phyloP scores from a whole-genome alignment of 73 alveolate species.

The Tetrahymena borealis region DNA sequence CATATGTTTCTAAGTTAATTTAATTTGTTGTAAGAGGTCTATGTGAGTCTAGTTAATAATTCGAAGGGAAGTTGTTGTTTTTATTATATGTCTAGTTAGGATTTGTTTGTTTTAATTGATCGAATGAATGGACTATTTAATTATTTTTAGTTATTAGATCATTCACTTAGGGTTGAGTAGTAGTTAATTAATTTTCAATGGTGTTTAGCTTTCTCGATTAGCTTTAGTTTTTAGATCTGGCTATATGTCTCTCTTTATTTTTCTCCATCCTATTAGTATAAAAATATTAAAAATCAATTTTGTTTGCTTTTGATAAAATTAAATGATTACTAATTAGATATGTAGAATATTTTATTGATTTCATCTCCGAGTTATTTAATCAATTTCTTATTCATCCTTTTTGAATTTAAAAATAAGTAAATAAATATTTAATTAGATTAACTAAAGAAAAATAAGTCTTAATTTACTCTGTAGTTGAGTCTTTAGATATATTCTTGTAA shows the following conservation, averaged over 20 bases:
- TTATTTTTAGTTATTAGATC: no score
- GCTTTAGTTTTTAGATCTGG: background rate
- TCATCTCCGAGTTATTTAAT: background rate
- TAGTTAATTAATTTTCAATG: background rate
- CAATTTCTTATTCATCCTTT: background rate
- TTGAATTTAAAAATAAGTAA: no score
- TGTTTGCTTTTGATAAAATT: background rate
- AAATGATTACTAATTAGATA: background rate
- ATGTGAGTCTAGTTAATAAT: background rate
- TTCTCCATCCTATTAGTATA: background rate
- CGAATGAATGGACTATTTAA: no score
- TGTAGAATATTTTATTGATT: background rate
- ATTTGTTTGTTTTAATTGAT: no score
- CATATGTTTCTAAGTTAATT: no score
- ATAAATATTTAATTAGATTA: background rate
- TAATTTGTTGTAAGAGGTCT: no score
- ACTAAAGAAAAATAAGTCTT: background rate
- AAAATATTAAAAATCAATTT: background rate
- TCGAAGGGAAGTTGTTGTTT: background rate
- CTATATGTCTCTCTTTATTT: background rate
- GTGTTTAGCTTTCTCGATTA: background rate
- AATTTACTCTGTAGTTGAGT: background rate
- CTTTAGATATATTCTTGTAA: background rate
- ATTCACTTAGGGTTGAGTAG: no score
- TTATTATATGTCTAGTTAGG: background rate